Base-by-base conservation (phyloP, 148 eudicot species). In the Linanthus parryae region DNA sequence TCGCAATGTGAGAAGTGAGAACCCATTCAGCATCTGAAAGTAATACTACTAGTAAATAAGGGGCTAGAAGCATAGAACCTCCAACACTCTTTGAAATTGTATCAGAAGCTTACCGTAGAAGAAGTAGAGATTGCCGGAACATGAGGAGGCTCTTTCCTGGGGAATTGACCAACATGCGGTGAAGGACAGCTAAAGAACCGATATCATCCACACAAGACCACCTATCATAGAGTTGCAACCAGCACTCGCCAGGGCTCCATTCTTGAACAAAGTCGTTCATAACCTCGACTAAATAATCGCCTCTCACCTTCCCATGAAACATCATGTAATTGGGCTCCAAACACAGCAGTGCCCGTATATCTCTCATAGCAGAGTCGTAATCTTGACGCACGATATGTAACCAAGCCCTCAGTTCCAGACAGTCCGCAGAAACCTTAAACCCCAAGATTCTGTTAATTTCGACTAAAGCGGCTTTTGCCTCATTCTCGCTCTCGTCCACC, bases 161-260 rank as follows among this genome's bases (percentile, higher is more conserved):
- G 40, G 83, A 85, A 71, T 75, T 78, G 58, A 66, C 66, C 52
- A 87, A 55, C 95, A 87, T 87, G 21, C 83, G 91, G 54, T 87
- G 88, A 50, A 81, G 72, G 52, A 87, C 84, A 56, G 91, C 91
- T 49, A 87, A 65, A 52, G 95, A 87, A 29, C 95, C 95, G 64
- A 87, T 80, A 69, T 87, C 95, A 78, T 87, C 95, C 33, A 83
- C 90, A 55, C 76, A 75, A 10, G 95, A 87, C 95, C 95, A 87
- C 35, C 88, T 71, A 53, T 83, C 91, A 64, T 83, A 83, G 38
- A 87, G 70, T 56, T 83, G 88, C 73, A 87, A 66, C 95, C 95
- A 87, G 59, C 91, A 87, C 52, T 87, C 95, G 46, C 88, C 95
- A 15, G 70, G 81, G 69, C 82, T 71, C 82, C 88, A 73, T 49